Evolutionary conservation across 371 early-diverging fungal genomes (phyloP), one percentile per base, ranked within the genome.

Genomic region (Syncephalastrum sp.): DNA sequence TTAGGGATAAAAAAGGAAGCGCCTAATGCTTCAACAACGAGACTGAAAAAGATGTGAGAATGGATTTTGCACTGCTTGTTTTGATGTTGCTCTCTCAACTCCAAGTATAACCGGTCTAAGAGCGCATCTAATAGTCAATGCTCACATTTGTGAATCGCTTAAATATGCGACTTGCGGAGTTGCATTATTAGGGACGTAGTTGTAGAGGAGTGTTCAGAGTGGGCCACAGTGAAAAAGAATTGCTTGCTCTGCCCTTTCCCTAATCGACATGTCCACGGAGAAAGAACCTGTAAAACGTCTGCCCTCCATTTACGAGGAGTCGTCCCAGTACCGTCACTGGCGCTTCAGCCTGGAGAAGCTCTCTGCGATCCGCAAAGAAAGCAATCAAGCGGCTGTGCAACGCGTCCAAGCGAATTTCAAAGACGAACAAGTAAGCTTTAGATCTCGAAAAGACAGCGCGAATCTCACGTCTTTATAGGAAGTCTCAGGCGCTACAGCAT

Each of bases 281-380:
- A 25, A 50, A 4, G 57, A 43, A 49, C 5, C 19, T 14, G 54
- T 25, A 13, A 14, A 50, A 16, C 53, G 14, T 42, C 67, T 67
- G 46, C 75, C 74, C 13, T 57, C 61, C 0, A 45, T 79, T 6
- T 76, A 67, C 27, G 70, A 75, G 54, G 74, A 79, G 56, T 77
- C 83, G 12, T 79, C 90, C 4, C 92, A 91, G 56, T 91, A 79
- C 58, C 81, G 81, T 29, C 82, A 91, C 64, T 91, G 92, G 92
- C 69, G 87, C 19, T 91, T 85, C 49, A 83, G 86, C 21, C 74
- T 80, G 27, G 56, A 57, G 23, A 72, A 83, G 6, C 60, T 91
- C 17, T 75, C 79, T 56, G 75, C 79, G n/a, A 82, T 86, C 48
- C 79, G 91, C 25, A 70, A 71, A 42, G 71, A 75, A 16, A 79